phyloP scores from a whole-genome alignment of 78 protist species.

The Andalucia godoyi region DNA sequence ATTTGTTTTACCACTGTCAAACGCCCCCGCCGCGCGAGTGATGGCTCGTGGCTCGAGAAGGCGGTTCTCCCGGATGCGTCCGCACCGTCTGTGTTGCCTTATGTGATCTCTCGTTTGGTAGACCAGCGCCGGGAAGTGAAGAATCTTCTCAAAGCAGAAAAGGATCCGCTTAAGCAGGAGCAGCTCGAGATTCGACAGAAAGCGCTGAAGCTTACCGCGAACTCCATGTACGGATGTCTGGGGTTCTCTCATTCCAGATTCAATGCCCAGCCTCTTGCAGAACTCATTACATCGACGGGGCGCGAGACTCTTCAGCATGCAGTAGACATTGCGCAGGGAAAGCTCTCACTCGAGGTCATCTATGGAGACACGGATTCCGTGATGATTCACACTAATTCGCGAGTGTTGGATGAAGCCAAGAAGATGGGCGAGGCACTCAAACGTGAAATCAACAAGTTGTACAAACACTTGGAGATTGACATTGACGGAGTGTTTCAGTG shows the following conservation, averaged over 20 bases:
- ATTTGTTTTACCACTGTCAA: constrained; percentile 94
- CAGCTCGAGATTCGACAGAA: constrained; percentile 55
- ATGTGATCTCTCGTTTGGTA: constrained; percentile 25
- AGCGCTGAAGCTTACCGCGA: constrained; percentile 90
- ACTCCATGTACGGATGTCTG: constrained; percentile 96
- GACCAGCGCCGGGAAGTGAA: constrained; percentile 34
- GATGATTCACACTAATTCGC: constrained; percentile 73
- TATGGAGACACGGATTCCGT: constrained; percentile 99
- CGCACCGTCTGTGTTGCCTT: constrained; percentile 57
- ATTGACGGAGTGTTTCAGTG: constrained; percentile 85
- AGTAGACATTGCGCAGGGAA: constrained; percentile 8
- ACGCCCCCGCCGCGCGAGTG: background rate
- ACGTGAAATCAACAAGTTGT: constrained; percentile 67
- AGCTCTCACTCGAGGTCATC: constrained; percentile 64
- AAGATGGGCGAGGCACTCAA: constrained; percentile 53
- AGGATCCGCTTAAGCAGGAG: background rate
- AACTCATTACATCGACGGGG: constrained; percentile 83
- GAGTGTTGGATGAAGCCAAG: constrained; percentile 44
- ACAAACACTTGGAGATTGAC: constrained; percentile 74
- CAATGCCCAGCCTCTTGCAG: constrained; percentile 90
- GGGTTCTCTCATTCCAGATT: constrained; percentile 91
- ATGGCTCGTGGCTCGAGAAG: background rate
- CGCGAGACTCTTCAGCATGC: constrained; percentile 73
- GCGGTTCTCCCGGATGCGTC: background rate
- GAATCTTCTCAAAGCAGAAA: constrained; percentile 28